Percentiles rank a stretch among this genome's conserved stretches.
These are phyloP conservation scores for Schizonepeta tenuifolia DNA, from an alignment of 257 asterid genomes.

Conservation along the genomic window DNA sequence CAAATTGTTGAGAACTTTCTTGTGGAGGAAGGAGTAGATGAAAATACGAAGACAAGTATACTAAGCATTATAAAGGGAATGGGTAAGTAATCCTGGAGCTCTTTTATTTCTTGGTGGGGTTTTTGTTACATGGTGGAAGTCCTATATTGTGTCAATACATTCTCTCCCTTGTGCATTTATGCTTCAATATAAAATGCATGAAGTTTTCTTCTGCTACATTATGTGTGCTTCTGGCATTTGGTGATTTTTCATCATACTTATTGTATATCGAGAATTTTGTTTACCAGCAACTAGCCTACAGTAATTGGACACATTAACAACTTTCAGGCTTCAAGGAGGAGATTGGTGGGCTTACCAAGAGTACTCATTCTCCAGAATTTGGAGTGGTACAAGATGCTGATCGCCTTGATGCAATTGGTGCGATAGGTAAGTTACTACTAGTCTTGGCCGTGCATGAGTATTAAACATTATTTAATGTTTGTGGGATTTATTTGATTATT, in stretches of 20 bases:
- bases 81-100: slow-evolving; percentile 52
- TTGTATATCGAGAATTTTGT: slow-evolving; percentile 1
- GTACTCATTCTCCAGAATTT: slow-evolving; percentile 58
- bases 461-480: not conserved
- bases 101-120: not conserved
- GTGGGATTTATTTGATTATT: not conserved
- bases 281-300: not conserved
- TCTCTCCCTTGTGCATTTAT: slow-evolving; percentile 1
- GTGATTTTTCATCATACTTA: not conserved
- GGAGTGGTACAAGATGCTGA: slow-evolving; percentile 99
- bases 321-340: slow-evolving; percentile 88
- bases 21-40: slow-evolving; percentile 67
- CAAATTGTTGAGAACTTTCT: slow-evolving; percentile 84
- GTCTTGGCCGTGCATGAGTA: not conserved
- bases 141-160: not conserved
- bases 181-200: not conserved
- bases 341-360: slow-evolving; percentile 49
- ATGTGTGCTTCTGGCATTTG: slow-evolving; percentile 3
- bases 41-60: slow-evolving; percentile 48
- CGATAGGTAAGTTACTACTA: slow-evolving; percentile 61
- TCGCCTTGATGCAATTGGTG: slow-evolving; percentile 98
- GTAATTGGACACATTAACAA: slow-evolving; percentile 11
- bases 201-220: not conserved
- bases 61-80: slow-evolving; percentile 78
- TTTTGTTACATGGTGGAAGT: slow-evolving; percentile 11